Evolutionary conservation across 768 basidiomycete genomes (phyloP).

Genomic region (Rhizopogon vulgaris): DNA sequence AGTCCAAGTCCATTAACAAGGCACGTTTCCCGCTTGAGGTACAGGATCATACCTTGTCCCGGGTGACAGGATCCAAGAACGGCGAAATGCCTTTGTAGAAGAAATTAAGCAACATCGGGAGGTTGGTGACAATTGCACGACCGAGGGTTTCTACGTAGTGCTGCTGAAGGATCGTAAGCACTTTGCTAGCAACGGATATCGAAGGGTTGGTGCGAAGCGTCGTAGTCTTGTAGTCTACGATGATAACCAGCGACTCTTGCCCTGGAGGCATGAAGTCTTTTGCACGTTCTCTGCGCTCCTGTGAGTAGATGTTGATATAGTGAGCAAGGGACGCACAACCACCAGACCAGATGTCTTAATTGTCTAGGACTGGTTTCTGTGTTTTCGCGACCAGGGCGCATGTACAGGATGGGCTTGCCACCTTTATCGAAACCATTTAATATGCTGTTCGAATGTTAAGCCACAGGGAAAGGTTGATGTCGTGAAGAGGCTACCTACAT

Average conservation of each 20-base stretch:
- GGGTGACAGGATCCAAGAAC: constrained; percentile 82
- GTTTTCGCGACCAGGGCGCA: constrained; percentile 85
- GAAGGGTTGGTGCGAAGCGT: constrained; percentile 83
- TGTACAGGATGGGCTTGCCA: constrained; percentile 82
- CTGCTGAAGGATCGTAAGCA: constrained; percentile 73
- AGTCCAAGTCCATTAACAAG: not conserved
- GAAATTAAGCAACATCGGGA: constrained; percentile 66
- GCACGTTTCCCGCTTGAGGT: not conserved
- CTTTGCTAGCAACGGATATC: constrained; percentile 73
- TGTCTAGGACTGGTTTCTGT: constrained; percentile 74
- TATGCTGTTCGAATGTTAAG: constrained; percentile 38
- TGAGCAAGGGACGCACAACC: constrained; percentile 48
- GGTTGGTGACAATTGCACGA: constrained; percentile 76
- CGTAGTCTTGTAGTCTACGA: constrained; percentile 81
- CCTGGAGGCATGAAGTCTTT: constrained; percentile 85
- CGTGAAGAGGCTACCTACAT: constrained; percentile 46
- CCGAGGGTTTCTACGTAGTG: constrained; percentile 90
- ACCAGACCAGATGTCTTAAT: constrained; percentile 81
- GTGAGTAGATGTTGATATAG: constrained; percentile 3
- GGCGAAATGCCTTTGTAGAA: constrained; percentile 83
- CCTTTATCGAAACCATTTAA: constrained; percentile 83
- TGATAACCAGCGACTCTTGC: constrained; percentile 75
- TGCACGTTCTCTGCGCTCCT: constrained; percentile 63
- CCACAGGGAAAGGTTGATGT: not conserved
- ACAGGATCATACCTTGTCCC: constrained; percentile 61